Evolutionary conservation across 1,139 yeast genomes (phyloP).

Genomic region (Geotrichum restrictum): DNA sequence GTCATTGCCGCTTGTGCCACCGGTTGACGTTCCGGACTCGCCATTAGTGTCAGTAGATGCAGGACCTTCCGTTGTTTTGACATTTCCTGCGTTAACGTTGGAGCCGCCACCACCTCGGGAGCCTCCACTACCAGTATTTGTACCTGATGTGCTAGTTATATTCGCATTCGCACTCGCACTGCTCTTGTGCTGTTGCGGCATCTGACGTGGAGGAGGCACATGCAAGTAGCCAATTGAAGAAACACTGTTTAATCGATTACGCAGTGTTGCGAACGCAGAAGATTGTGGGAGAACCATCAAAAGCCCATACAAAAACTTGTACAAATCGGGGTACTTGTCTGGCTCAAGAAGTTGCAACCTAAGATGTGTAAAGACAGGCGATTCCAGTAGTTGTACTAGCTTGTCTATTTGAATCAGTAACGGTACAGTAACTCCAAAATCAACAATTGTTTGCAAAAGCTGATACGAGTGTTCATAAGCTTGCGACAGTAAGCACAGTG

Average conservation of each 20-base stretch:
- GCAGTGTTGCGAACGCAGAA: slow-evolving; percentile 77
- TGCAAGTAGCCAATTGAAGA: slow-evolving; percentile 42
- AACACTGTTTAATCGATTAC: slow-evolving; percentile 66
- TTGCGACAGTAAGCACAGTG: slow-evolving; percentile 81
- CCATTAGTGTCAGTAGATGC: too few relatives aligned
- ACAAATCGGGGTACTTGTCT: slow-evolving; percentile 71
- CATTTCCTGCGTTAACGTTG: too few relatives aligned
- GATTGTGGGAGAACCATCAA: slow-evolving; percentile 95
- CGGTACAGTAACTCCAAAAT: slow-evolving; percentile 67
- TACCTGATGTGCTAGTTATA: slow-evolving; percentile 4
- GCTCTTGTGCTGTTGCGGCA: slow-evolving; percentile 1
- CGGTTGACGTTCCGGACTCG: neutral
- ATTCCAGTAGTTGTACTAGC: slow-evolving; percentile 72
- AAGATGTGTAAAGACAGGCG: slow-evolving; percentile 85
- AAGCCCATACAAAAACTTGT: slow-evolving; percentile 85
- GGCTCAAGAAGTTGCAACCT: slow-evolving; percentile 87
- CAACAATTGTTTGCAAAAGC: slow-evolving; percentile 70
- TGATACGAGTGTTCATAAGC: slow-evolving; percentile 84
- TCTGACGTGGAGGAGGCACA: slow-evolving; percentile 24
- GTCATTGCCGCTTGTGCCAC: neutral
- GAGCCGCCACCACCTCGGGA: too few relatives aligned
- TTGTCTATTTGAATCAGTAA: slow-evolving; percentile 74
- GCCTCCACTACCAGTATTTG: neutral
- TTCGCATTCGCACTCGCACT: neutral
- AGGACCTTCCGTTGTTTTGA: too few relatives aligned